Evolutionary conservation across 2,329 filamentous ascomycete genomes (phyloP).

Genomic region (Fusarium sublunatum): DNA sequence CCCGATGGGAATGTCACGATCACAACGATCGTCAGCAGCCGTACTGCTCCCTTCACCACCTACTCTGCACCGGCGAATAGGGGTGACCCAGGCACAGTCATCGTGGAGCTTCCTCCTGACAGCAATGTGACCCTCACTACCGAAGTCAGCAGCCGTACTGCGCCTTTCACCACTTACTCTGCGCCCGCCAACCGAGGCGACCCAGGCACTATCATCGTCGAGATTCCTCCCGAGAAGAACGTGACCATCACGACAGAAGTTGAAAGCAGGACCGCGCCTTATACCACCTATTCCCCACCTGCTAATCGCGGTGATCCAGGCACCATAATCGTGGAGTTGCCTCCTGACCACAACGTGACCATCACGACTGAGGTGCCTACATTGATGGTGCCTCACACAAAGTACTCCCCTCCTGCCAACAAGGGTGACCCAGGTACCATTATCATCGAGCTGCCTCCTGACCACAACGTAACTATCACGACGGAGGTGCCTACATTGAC

Average conservation of each 20-base stretch:
- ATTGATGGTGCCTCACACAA: conserved; percentile 14
- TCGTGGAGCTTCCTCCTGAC: conserved; percentile 22
- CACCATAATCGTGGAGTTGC: conserved; percentile 18
- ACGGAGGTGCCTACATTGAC: conserved; percentile 12
- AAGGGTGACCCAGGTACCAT: conserved; percentile 22
- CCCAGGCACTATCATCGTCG: conserved; percentile 18
- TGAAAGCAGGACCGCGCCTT: conserved; percentile 1
- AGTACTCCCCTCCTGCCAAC: conserved; percentile 12
- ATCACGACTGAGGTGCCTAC: conserved; percentile 3
- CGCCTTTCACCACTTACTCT: conserved; percentile 7
- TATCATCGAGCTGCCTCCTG: conserved; percentile 16
- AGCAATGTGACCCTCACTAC: conserved; percentile 24
- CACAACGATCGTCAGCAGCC: not conserved
- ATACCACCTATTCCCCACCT: conserved; percentile 20
- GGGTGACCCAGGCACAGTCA: conserved; percentile 18
- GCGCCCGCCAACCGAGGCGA: conserved; percentile 8
- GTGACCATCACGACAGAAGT: conserved; percentile 21
- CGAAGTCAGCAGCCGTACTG: not conserved
- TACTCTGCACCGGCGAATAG: not conserved
- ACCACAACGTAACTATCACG: conserved; percentile 19
- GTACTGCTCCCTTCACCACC: conserved; percentile 8
- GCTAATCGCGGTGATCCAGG: conserved; percentile 15
- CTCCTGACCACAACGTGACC: conserved; percentile 23
- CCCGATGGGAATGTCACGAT: conserved; percentile 6
- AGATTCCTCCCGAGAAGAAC: conserved; percentile 11